A percentile compares a stretch with the other conserved stretches of the same genome.
These are phyloP conservation scores for Vigna angularis DNA, from an alignment of 306 rosid genomes.

Conservation along the genomic window DNA sequence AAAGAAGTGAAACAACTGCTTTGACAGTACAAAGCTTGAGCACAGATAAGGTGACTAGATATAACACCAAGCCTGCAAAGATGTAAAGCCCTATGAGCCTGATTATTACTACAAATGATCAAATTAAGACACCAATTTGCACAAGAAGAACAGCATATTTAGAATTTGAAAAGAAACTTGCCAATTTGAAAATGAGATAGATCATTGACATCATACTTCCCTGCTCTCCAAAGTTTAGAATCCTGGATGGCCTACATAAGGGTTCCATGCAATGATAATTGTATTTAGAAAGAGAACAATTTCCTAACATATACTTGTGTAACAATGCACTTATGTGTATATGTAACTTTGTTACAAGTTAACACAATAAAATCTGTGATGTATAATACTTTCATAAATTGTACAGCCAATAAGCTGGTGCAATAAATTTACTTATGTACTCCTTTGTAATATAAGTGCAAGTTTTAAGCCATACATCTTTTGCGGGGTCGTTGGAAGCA, in stretches of 20 bases:
- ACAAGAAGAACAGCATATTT: conserved; percentile 14
- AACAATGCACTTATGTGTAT: not conserved
- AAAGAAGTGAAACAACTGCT: conserved; percentile 52
- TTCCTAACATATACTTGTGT: conserved; percentile 9
- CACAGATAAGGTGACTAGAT: conserved; percentile 36
- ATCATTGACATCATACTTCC: conserved; percentile 25
- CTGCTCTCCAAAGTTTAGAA: not conserved
- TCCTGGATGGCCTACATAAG: conserved; percentile 38
- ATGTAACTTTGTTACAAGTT: not conserved
- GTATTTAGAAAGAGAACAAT: conserved; percentile 15
- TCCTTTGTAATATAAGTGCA: not conserved
- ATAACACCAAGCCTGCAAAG: conserved; percentile 57
- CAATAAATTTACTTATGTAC: not conserved
- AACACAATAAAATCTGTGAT: conserved; percentile 16
- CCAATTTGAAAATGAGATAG: conserved; percentile 37
- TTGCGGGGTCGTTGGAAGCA: not conserved
- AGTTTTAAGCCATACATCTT: not conserved
- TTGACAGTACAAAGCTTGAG: conserved; percentile 43
- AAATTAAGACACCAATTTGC: conserved; percentile 7
- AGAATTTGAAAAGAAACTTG: conserved; percentile 19
- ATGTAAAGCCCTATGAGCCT: not conserved
- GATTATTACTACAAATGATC: not conserved
- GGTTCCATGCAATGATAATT: conserved; percentile 33
- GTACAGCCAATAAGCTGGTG: conserved; percentile 4
- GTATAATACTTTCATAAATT: conserved; percentile 1